Conservation (phyloP, 768 basidiomycete species). For the Lentinula lateritia region DNA sequence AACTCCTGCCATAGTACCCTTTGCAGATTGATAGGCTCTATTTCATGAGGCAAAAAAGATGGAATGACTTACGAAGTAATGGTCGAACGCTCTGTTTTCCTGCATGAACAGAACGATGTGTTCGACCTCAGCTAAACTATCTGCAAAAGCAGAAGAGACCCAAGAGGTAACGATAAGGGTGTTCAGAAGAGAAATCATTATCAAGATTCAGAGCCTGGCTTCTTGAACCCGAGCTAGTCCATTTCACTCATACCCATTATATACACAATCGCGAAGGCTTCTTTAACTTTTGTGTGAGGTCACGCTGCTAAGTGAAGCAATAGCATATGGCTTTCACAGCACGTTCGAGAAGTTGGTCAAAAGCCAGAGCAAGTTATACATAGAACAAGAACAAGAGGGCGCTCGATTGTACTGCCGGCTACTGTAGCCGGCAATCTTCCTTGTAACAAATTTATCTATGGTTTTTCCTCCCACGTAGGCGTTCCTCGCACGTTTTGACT, state of each 20-base stretch:
- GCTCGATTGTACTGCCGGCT: no score
- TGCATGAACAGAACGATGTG: slow-evolving; percentile 9
- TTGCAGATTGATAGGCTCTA: background rate
- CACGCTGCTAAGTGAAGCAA: background rate
- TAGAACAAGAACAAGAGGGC: no score
- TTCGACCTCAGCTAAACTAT: slow-evolving; percentile 7
- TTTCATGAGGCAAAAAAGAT: background rate
- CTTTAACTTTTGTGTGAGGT: background rate
- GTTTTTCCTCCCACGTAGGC: no score
- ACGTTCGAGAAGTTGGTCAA: background rate
- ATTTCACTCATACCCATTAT: background rate
- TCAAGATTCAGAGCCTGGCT: background rate
- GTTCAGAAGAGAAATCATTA: background rate
- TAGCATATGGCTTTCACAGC: background rate
- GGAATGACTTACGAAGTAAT: slow-evolving; percentile 5
- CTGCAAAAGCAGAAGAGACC: background rate
- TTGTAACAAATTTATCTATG: background rate
- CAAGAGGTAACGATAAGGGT: background rate
- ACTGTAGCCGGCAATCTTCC: no score
- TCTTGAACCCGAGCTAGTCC: background rate
- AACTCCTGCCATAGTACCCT: slow-evolving; percentile 8
- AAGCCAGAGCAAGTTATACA: no score
- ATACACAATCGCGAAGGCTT: background rate
- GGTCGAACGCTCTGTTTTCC: slow-evolving; percentile 9
- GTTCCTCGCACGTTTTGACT: no score